Evolutionary conservation across 2,329 filamentous ascomycete genomes (phyloP).

Genomic region (Alternaria triticina): DNA sequence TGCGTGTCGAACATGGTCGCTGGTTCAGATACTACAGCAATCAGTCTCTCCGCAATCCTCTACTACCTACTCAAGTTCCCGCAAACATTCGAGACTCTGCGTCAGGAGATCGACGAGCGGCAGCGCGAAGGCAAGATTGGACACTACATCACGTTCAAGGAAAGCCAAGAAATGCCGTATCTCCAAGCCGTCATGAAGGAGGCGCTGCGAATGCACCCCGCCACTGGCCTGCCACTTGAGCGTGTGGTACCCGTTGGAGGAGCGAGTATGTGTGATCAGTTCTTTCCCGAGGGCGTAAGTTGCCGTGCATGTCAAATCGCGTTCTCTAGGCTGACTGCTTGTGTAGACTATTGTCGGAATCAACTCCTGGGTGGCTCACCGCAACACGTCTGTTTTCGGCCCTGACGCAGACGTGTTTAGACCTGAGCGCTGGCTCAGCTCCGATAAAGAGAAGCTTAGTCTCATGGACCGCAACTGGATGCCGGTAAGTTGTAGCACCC

Average conservation of each 20-base stretch:
- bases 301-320: background rate
- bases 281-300: conserved; percentile 25
- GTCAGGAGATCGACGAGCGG: conserved; percentile 18
- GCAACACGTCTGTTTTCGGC: conserved; percentile 21
- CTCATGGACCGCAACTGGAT: conserved; percentile 26
- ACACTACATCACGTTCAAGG: conserved; percentile 22
- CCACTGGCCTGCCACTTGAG: conserved; percentile 27
- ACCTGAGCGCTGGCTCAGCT: conserved; percentile 29
- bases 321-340: background rate
- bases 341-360: conserved; percentile 25
- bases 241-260: conserved; percentile 30
- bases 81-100: conserved; percentile 14
- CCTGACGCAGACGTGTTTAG: conserved; percentile 22
- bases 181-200: conserved; percentile 39
- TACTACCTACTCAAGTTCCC: conserved; percentile 30
- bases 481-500: conserved; percentile 15
- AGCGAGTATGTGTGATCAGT: conserved; percentile 15
- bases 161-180: conserved; percentile 36
- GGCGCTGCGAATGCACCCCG: conserved; percentile 32
- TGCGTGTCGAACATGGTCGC: conserved; percentile 48
- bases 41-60: conserved; percentile 38
- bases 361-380: conserved; percentile 29
- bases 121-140: background rate
- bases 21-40: conserved; percentile 54
- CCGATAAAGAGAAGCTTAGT: conserved; percentile 16